Evolutionary conservation across 768 basidiomycete species (phyloP), one percentile per base, ranked within the genome.

Genomic region (Glaciozyma antarctica): DNA sequence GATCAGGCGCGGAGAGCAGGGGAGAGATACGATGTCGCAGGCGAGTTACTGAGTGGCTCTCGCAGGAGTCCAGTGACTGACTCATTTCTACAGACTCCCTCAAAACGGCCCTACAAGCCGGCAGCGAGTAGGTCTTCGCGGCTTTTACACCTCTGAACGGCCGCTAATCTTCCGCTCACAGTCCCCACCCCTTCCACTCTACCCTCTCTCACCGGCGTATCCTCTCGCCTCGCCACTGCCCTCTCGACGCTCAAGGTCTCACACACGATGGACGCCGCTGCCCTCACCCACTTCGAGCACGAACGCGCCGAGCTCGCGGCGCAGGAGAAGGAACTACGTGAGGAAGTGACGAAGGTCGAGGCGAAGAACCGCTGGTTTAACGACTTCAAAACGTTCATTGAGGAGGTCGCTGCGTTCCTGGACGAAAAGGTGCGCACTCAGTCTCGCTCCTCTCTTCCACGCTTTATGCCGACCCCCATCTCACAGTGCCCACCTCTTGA

Each of bases 331-430:
- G 78, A 79, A 30, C 64, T 80, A 17, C 72, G 78, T 5, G 58
- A 61, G 12, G 78, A 79, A 60, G 79, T 79, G 0, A 75, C 73
- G 44, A 62, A 74, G 54, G 75, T 76, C 5, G 78, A 78, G 66
- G 72, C 67, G n/a, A 79, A 79, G 71, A 67, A 73, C 22, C 75
- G 77, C 64, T 80, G 79, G 78, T 77, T 78, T 48, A 73, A 75
- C 26, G 78, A 77, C 68, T 78, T 79, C 62, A 67, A 75, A 52
- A 74, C 73, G 9, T 78, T 76, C 75, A 75, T 79, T 9, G 79
- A 80, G 62, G 75, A 75, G 71, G 72, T 79, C 26, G 78, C 77
- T 0, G 69, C 66, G 21, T 80, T 80, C 65, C 65, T 80, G 60
- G 79, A 80, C 57, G 78, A 78, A 51, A 80, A 80, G 75, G 78